Base-by-base conservation (phyloP, 2,329 filamentous ascomycete species). In the Aspergillus fischeri region DNA sequence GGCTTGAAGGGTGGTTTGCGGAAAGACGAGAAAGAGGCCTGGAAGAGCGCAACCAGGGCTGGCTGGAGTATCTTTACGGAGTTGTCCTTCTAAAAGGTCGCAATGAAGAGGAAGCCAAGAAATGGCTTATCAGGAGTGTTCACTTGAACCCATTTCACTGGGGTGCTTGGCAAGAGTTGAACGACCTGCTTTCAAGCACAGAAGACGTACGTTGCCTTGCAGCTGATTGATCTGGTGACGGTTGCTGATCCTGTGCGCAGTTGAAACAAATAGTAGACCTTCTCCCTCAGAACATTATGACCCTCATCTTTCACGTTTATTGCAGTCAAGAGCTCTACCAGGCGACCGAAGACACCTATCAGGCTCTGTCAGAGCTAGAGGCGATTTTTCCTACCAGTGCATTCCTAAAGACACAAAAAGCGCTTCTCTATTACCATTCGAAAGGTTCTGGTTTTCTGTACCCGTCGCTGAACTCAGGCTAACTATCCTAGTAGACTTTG, bases 121-220 rank as follows among this genome's bases (percentile, higher is more conserved):
- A 89, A 61, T 96, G 90, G 82, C 81, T 99, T n/a, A 80, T 97
- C 52, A 84, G 86, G 61, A 96, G 92, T 69, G 90, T 97, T 9
- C 90, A 95, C 71, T 78, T 91, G 44, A 96, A 92, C 67, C 90
- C 92, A 1, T 96, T 92, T 83, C 96, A 97, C 70, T 99, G 94
- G 94, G 91, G 92, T 7, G 92, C 92, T 60, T 99, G 94, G 94
- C 83, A 94, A 57, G 94, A 99, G 76, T 84, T 99, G 73, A 90
- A 90, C 3, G 87, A 87, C 42, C 80, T 97, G 27, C 84, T 96
- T 58, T 85, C 86, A 38, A 86, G 89, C 35, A 82, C 89, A 8
- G 92, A 97, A 73, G 91, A 96, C 74, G 88, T 94, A 75, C 75
- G 86, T 78, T 59, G 29, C 61, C 55, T 17, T 52, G 11, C 32